Conservation (phyloP, 352 stramenopile species). For the Phytophthora idaei region DNA sequence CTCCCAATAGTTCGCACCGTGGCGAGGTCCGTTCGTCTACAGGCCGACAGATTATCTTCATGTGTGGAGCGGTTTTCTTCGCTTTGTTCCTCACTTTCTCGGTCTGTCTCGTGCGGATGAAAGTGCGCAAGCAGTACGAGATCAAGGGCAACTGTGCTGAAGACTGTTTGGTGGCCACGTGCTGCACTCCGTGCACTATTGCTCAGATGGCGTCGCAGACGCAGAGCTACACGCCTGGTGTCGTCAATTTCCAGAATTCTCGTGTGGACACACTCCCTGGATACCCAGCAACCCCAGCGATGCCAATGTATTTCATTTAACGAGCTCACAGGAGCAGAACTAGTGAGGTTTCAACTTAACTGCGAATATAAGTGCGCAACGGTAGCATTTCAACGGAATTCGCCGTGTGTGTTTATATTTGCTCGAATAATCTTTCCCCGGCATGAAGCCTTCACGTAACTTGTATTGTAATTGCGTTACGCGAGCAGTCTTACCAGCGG, state of each 20-base stretch:
- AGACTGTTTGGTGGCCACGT: constrained; percentile 29
- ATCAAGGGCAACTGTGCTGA: constrained; percentile 37
- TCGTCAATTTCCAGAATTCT: constrained; percentile 42
- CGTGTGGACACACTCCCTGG: constrained; percentile 23
- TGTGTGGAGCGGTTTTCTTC: constrained; percentile 26
- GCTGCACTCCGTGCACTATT: constrained; percentile 50
- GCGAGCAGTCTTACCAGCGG: no score
- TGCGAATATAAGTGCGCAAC: constrained; percentile 6
- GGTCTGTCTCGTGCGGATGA: constrained; percentile 36
- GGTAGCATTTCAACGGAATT: not conserved
- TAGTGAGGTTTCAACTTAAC: constrained; percentile 6
- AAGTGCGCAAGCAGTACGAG: constrained; percentile 45
- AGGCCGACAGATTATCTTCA: constrained; percentile 26
- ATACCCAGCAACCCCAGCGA: constrained; percentile 19
- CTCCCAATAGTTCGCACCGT: not conserved
- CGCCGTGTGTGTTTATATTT: not conserved
- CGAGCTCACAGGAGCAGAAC: not conserved
- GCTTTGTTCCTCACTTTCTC: constrained; percentile 28
- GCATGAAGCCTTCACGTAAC: no score
- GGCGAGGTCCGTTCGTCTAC: constrained; percentile 15
- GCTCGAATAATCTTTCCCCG: not conserved
- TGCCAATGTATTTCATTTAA: constrained; percentile 24
- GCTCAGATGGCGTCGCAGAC: constrained; percentile 65
- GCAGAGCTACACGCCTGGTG: constrained; percentile 58
- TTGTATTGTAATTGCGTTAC: no score